A percentile compares a stretch with the other conserved stretches of the same genome.
Evolutionary conservation across 1,139 yeast species (phyloP).

Genomic region (Yamadazyma atlantica): DNA sequence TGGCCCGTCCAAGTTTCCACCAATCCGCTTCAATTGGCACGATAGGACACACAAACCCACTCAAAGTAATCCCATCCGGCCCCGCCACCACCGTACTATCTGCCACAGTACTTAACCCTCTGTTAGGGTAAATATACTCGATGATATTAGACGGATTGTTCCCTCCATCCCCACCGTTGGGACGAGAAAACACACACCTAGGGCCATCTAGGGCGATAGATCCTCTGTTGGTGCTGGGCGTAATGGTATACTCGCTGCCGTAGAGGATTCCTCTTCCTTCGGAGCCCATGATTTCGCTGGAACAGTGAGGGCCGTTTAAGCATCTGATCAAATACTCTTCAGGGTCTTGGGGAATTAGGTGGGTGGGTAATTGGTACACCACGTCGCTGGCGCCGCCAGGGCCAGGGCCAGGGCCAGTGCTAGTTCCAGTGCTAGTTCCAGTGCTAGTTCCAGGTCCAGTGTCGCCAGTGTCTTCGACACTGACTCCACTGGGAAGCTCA

Average conservation of each 20-base stretch:
- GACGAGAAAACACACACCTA: slow-evolving; percentile 5
- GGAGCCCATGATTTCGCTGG: slow-evolving; percentile 4
- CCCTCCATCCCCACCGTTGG: slow-evolving; percentile 9
- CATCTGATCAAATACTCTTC: slow-evolving; percentile 5
- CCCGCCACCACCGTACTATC: slow-evolving; percentile 8
- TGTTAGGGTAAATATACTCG: slow-evolving; percentile 7
- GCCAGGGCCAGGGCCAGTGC: no score
- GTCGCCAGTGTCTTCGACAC: background rate
- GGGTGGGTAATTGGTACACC: background rate
- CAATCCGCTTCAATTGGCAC: slow-evolving; percentile 27
- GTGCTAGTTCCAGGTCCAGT: no score
- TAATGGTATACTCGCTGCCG: slow-evolving; percentile 5
- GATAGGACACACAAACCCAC: slow-evolving; percentile 29
- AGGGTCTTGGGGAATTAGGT: background rate
- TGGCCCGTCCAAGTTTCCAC: slow-evolving; percentile 35
- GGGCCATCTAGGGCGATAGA: slow-evolving; percentile 8
- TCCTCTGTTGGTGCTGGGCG: slow-evolving; percentile 6
- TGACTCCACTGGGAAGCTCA: slow-evolving; percentile 1
- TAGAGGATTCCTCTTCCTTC: slow-evolving; percentile 6
- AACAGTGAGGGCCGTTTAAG: slow-evolving; percentile 7
- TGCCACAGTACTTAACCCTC: slow-evolving; percentile 8
- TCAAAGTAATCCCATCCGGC: slow-evolving; percentile 30
- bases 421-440: no score
- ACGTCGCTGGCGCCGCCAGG: no score
- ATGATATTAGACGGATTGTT: slow-evolving; percentile 8